Conservation (phyloP, 2,329 filamentous ascomycete genomes). For the Neophaeococcomyces aloes region DNA sequence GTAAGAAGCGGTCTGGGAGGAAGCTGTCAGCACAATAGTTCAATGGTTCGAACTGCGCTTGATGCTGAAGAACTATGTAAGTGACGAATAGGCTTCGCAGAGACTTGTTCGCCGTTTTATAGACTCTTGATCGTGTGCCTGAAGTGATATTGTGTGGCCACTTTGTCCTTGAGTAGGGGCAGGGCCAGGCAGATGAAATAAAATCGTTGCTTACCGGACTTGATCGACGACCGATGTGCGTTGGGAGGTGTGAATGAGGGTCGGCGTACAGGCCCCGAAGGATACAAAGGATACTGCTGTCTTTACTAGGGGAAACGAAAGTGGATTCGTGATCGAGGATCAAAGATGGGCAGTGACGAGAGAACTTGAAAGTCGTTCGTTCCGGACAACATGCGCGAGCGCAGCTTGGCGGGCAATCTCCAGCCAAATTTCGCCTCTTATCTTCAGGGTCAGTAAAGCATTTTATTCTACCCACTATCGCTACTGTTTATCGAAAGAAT, state of each 20-base stretch:
- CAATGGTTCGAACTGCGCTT: not conserved
- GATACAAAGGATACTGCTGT: slow-evolving; percentile 4
- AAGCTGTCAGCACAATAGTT: slow-evolving; percentile 6
- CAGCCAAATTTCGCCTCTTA: too few relatives aligned
- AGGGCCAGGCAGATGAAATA: slow-evolving; percentile 18
- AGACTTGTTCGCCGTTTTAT: not conserved
- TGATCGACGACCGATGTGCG: not conserved
- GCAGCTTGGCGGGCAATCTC: too few relatives aligned
- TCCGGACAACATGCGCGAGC: too few relatives aligned
- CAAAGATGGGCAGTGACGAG: too few relatives aligned
- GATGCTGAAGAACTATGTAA: not conserved
- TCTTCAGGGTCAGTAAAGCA: too few relatives aligned
- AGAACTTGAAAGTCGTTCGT: too few relatives aligned
- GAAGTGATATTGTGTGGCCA: slow-evolving; percentile 20
- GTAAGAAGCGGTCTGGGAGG: slow-evolving; percentile 30
- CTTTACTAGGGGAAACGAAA: slow-evolving; percentile 3
- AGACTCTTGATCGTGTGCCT: slow-evolving; percentile 6
- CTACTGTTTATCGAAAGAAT: too few relatives aligned
- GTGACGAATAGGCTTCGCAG: not conserved
- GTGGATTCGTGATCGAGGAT: slow-evolving; percentile 6
- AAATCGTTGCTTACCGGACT: slow-evolving; percentile 16
- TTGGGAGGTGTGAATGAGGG: not conserved
- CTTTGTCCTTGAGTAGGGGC: slow-evolving; percentile 19
- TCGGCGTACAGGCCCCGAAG: not conserved
- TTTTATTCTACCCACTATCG: too few relatives aligned